Conservation (phyloP, 2,329 filamentous ascomycete genomes). For the Ophiocordyceps robertsii region DNA sequence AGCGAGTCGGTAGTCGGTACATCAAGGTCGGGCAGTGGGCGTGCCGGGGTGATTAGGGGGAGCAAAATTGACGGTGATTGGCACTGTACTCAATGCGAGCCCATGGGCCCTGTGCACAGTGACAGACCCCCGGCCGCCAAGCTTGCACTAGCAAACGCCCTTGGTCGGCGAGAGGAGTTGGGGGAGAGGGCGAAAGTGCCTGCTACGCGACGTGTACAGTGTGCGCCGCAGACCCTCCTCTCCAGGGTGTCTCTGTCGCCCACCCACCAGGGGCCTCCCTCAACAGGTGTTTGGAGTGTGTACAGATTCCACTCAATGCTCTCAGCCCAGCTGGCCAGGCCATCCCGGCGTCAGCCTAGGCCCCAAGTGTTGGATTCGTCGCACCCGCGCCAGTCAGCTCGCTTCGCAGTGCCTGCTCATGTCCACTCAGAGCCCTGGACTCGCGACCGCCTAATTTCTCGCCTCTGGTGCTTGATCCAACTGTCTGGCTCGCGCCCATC, state of each 20-base stretch:
- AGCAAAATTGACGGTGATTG: too few relatives aligned
- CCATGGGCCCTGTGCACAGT: too few relatives aligned
- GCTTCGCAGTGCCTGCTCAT: neutral
- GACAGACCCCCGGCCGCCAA: too few relatives aligned
- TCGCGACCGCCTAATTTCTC: neutral
- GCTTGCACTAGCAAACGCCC: too few relatives aligned
- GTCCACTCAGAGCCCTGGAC: neutral
- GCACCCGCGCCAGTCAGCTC: neutral
- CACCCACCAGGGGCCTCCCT: neutral
- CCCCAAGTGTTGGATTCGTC: neutral
- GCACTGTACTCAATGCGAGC: too few relatives aligned
- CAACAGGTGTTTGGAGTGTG: neutral
- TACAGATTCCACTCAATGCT: neutral
- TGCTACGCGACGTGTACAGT: too few relatives aligned
- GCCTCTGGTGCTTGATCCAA: neutral
- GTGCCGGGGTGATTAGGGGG: too few relatives aligned
- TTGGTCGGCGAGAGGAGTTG: too few relatives aligned
- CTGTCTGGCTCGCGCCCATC: slow-evolving; percentile 3
- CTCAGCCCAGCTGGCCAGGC: neutral
- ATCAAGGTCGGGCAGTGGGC: too few relatives aligned
- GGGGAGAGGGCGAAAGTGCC: too few relatives aligned
- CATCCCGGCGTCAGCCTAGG: neutral
- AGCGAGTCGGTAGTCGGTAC: too few relatives aligned
- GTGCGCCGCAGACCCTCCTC: neutral
- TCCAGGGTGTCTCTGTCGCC: neutral